Conservation (phyloP, 139 green algal genomes). For the Zygnema circumcarinatum region DNA sequence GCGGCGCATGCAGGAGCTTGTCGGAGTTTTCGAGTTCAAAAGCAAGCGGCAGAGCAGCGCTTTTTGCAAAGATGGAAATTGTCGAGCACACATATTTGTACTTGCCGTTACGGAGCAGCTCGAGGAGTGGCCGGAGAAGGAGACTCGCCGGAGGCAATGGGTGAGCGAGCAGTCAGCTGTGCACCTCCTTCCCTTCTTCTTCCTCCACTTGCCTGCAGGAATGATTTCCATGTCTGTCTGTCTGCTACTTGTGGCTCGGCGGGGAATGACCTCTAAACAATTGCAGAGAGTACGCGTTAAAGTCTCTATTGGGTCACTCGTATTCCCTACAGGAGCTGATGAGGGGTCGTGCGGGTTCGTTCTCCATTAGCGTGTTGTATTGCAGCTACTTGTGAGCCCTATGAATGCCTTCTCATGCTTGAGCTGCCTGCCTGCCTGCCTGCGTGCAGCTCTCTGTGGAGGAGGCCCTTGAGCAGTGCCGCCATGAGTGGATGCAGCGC, state of each 20-base stretch:
- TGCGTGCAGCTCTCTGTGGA: slow-evolving; percentile 68
- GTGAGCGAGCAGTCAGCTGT: slow-evolving; percentile 62
- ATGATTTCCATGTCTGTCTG: not conserved
- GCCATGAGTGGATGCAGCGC: slow-evolving; percentile 84
- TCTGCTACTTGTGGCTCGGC: not conserved
- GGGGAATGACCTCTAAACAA: not conserved
- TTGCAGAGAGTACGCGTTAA: not conserved
- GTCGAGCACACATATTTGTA: slow-evolving; percentile 81
- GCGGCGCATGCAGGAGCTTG: slow-evolving; percentile 59
- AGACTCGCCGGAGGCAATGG: slow-evolving; percentile 76
- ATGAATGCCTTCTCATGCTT: no score
- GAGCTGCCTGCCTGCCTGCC: no score
- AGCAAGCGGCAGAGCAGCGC: slow-evolving; percentile 60
- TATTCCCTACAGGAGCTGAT: no score
- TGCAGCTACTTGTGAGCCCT: no score
- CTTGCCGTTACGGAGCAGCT: slow-evolving; percentile 87
- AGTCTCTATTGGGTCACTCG: not conserved
- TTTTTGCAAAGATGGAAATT: slow-evolving; percentile 64
- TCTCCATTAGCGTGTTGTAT: no score
- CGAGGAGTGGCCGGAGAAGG: slow-evolving; percentile 80
- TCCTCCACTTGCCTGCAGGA: not conserved
- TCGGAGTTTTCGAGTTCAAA: slow-evolving; percentile 80
- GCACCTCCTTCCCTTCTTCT: not conserved
- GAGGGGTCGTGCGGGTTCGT: no score
- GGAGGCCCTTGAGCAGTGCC: slow-evolving; percentile 64